Percentiles rank a stretch among this genome's conserved stretches.
Evolutionary conservation across 2,329 filamentous ascomycete genomes (phyloP).

Genomic region (Fusarium brevicatenulatum): DNA sequence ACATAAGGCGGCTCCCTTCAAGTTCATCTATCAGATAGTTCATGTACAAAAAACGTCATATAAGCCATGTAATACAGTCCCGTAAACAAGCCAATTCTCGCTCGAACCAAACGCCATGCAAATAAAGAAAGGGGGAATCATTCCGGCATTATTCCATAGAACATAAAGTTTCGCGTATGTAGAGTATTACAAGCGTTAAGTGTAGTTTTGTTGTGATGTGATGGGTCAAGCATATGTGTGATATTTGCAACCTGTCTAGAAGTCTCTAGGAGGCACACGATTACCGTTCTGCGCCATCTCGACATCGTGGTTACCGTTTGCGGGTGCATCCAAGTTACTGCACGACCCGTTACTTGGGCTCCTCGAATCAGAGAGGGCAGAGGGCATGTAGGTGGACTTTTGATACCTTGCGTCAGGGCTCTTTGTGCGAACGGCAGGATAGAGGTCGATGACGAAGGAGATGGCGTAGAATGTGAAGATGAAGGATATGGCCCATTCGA

Average conservation of each 20-base stretch:
- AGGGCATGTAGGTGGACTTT: constrained; percentile 39
- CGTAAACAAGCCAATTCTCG: not conserved
- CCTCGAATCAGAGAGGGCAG: constrained; percentile 24
- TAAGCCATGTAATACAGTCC: not conserved
- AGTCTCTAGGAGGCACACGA: constrained; percentile 16
- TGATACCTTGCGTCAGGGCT: constrained; percentile 43
- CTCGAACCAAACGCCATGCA: constrained; percentile 30
- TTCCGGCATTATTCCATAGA: constrained; percentile 27
- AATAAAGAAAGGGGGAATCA: constrained; percentile 28
- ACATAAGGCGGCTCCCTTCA: not conserved
- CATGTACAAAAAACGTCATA: not conserved
- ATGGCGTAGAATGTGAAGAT: constrained; percentile 90
- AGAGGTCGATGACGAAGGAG: constrained; percentile 87
- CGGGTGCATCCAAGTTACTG: constrained; percentile 6
- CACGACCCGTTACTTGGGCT: constrained; percentile 27
- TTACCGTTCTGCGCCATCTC: constrained; percentile 30
- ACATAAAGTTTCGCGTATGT: not conserved
- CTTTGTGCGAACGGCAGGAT: constrained; percentile 76
- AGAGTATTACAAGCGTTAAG: not conserved
- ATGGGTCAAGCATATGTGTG: not conserved
- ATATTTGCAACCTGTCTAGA: not conserved
- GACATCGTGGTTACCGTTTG: constrained; percentile 14
- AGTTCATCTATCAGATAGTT: not conserved
- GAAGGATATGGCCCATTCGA: constrained; percentile 84
- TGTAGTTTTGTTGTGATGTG: not conserved